Base-by-base conservation (phyloP, 768 basidiomycete genomes). In the Xanthoconium purpureum region DNA sequence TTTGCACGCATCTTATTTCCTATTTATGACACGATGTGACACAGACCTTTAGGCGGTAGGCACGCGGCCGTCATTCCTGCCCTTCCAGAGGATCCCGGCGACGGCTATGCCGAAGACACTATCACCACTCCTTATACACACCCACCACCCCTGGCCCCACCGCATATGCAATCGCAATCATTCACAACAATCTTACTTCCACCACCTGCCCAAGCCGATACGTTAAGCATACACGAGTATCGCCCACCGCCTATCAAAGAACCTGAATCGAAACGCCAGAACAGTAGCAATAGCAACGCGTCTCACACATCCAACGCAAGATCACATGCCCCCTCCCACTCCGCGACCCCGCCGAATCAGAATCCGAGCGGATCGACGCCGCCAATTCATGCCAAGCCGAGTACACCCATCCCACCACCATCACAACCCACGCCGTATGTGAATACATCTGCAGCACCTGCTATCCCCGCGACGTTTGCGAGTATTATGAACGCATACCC, bases 1-100 rank as follows among this genome's bases (percentile, higher is more conserved):
- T 63, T 63, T 60, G 15, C 61, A 54, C 50, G 52, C 50, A 56
- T 57, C 66, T 69, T 61, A 60, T 66, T 69, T 63, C 64, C 56
- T 58, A 65, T 60, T 67, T 59, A 70, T 71, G 63, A 71, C 64
- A 62, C 55, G 58, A 73, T 71, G 45, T 67, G 48, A 67, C 64
- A 65, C 67, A 90, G 88, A 62, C 86, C 83, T 44, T 78, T 91
- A 54, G 89, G 90, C 53, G 89, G 90, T 63, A 78, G 90, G 38
- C 90, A 91, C 62, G 90, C 89, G 37, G 84, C 88, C 58, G 89
- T 91, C 52, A 87, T 87, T 49, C 89, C 89, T 45, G 89, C 89
- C 0, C 75, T 90, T 7, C 87, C 88, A 9, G 89, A 91, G 65
- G 88, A 89, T 53, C 59, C 63, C 37, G 59, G 54, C 13, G 69